Conservation (phyloP, 306 rosid species). For the Prunus salicina region DNA sequence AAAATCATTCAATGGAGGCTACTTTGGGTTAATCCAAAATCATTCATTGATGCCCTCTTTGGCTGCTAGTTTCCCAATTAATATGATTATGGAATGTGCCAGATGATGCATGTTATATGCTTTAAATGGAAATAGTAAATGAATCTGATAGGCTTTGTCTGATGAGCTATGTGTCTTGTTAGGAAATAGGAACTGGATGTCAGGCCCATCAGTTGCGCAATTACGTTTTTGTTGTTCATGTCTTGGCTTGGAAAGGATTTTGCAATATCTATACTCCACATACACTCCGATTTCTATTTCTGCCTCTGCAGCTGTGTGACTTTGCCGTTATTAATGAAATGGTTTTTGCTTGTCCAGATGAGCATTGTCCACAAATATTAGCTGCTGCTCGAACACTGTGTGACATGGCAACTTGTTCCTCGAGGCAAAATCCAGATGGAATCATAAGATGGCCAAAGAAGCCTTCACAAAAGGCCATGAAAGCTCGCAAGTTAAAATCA, state of each 20-base stretch:
- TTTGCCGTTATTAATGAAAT: constrained; percentile 15
- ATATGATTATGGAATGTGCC: constrained; percentile 2
- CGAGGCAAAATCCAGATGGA: constrained; percentile 48
- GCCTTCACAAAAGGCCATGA: constrained; percentile 69
- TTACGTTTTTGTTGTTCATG: background rate
- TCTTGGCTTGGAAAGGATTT: background rate
- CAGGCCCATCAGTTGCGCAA: background rate
- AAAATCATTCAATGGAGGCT: constrained; percentile 6
- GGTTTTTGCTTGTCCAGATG: constrained; percentile 53
- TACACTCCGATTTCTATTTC: constrained; percentile 13
- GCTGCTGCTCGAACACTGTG: constrained; percentile 74
- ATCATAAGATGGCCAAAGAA: constrained; percentile 73
- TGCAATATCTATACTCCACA: background rate
- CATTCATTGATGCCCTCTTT: constrained; percentile 2
- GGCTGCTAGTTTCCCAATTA: constrained; percentile 1
- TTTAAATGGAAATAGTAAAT: background rate
- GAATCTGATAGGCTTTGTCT: background rate
- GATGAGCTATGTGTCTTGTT: background rate
- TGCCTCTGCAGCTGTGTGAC: background rate
- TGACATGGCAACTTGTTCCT: constrained; percentile 55
- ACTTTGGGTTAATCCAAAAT: background rate
- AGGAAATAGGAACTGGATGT: background rate
- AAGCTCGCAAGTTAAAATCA: constrained; percentile 59
- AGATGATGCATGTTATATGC: background rate
- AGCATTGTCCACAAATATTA: constrained; percentile 48